These are phyloP conservation scores for Monosporascus ibericus DNA, from an alignment of 2,329 filamentous ascomycete genomes.

Conservation along the genomic window DNA sequence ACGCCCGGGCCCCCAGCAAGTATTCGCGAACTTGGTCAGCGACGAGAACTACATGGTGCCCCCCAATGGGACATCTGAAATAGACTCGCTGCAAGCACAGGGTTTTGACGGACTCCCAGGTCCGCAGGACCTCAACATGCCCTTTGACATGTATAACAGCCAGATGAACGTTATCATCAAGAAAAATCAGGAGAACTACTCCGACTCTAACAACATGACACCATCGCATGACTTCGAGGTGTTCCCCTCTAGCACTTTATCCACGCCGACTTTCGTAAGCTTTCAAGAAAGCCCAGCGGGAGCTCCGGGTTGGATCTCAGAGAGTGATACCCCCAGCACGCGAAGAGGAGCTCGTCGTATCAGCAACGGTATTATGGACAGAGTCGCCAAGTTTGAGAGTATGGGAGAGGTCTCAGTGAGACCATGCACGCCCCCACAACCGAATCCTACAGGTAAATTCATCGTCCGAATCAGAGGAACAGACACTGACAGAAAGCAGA, in stretches of 20 bases:
- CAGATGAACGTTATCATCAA: constrained; percentile 40
- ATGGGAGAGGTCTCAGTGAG: constrained; percentile 41
- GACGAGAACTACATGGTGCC: constrained; percentile 54
- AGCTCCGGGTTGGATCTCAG: constrained; percentile 43
- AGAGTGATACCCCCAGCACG: constrained; percentile 38
- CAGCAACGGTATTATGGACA: constrained; percentile 56
- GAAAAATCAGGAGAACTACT: constrained; percentile 39
- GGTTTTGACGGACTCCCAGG: constrained; percentile 31
- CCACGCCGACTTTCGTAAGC: constrained; percentile 43
- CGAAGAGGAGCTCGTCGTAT: constrained; percentile 43
- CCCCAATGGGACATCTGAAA: constrained; percentile 48
- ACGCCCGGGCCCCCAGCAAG: constrained; percentile 61
- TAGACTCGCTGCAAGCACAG: constrained; percentile 45
- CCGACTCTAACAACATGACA: constrained; percentile 29
- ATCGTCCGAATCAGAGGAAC: not conserved
- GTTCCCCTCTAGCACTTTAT: constrained; percentile 40
- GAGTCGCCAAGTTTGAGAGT: constrained; percentile 54
- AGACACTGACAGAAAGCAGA: constrained; percentile 33
- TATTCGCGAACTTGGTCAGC: constrained; percentile 27
- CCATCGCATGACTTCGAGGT: constrained; percentile 43
- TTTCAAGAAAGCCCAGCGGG: constrained; percentile 41
- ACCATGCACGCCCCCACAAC: constrained; percentile 57
- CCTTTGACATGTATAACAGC: constrained; percentile 41
- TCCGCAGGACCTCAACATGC: constrained; percentile 30
- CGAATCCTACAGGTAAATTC: constrained; percentile 53